Base-by-base conservation (phyloP, 2,329 filamentous ascomycete genomes). In the Paraconiothyrium sp. region DNA sequence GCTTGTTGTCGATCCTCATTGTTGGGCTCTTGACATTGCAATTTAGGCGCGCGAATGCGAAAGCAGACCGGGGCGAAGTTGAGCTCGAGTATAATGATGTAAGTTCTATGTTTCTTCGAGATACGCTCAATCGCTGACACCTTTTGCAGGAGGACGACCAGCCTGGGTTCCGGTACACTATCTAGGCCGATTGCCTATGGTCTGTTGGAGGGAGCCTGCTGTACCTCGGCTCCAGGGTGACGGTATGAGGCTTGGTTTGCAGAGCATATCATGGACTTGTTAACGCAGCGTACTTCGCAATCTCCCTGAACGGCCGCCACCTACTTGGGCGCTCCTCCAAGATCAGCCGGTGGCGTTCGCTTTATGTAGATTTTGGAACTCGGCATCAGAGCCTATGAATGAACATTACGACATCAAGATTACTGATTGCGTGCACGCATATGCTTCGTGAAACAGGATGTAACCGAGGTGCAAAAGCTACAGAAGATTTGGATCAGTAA, bases 41-140 rank as follows among this genome's bases (percentile, higher is more conserved):
- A 9, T 80, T 80, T 30, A 65, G 65, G 46, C 64, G 59, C 16
- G 68, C 74, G 58, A 83, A 82, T 61, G 72, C 72, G 65, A 74
- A 72, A 57, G 76, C 77, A 0, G 80, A 77, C 37, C 71, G 79
- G 5, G 80, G 80, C 20, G 79, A 81, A 63, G 60, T 78, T n/a
- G 70, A 79, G 61, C 69, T 83, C 13, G 79, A 81, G 64, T 77
- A 76, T 59, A 71, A 67, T 32, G 76, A 74, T 57, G 76, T 78
- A 64, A 73, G 74, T 73, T 49, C 14, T 32, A 16, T 5, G 37
- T 30, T 44, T 11, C 51, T n/a, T 27, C 24, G 6, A 39, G 43
- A 7, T 47, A 30, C 10, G 32, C 20, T 6, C 34, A 49, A 35
- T n/a, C 61, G 35, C 57, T 75, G 63, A 74, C 62, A 34, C 24